These are phyloP conservation scores for Letharia lupina DNA, from an alignment of 495 filamentous ascomycete species.

Conservation along the genomic window DNA sequence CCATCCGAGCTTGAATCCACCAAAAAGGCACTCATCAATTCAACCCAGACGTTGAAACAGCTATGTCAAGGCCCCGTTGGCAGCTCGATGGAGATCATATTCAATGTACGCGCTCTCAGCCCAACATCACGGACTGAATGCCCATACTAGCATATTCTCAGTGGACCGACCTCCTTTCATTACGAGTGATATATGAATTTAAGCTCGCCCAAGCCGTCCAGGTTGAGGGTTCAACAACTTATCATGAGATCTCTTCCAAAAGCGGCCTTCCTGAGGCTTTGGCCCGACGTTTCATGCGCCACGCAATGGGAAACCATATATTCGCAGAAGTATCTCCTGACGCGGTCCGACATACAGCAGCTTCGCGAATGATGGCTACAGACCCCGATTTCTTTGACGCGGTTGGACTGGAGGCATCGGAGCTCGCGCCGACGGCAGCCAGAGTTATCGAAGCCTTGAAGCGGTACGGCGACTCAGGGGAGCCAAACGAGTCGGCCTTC, in stretches of 20 bases:
- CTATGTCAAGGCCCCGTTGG: slow-evolving; percentile 5
- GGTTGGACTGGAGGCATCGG: slow-evolving; percentile 3
- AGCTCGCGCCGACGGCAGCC: neutral
- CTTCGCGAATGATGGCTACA: slow-evolving; percentile 33
- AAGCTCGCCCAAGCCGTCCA: slow-evolving; percentile 30
- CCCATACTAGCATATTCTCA: neutral
- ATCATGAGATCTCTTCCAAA: slow-evolving; percentile 33
- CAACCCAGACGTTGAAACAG: slow-evolving; percentile 9
- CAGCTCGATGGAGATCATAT: neutral
- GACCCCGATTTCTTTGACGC: neutral
- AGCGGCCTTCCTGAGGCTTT: slow-evolving; percentile 17
- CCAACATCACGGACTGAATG: neutral
- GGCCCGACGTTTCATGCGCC: slow-evolving; percentile 22
- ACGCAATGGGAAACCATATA: slow-evolving; percentile 36
- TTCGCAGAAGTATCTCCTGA: slow-evolving; percentile 45
- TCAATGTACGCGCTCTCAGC: neutral
- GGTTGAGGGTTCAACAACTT: slow-evolving; percentile 32
- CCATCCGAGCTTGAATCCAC: neutral
- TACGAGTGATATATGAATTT: slow-evolving; percentile 26
- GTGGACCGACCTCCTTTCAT: slow-evolving; percentile 13
- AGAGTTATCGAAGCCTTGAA: slow-evolving; percentile 24
- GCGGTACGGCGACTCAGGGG: slow-evolving; percentile 24
- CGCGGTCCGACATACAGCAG: slow-evolving; percentile 46
- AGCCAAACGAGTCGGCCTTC: slow-evolving; percentile 24
- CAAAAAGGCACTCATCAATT: slow-evolving; percentile 5